These are phyloP conservation scores for Dianthus caryophyllus DNA, from an alignment of 148 eudicot genomes.

Conservation along the genomic window DNA sequence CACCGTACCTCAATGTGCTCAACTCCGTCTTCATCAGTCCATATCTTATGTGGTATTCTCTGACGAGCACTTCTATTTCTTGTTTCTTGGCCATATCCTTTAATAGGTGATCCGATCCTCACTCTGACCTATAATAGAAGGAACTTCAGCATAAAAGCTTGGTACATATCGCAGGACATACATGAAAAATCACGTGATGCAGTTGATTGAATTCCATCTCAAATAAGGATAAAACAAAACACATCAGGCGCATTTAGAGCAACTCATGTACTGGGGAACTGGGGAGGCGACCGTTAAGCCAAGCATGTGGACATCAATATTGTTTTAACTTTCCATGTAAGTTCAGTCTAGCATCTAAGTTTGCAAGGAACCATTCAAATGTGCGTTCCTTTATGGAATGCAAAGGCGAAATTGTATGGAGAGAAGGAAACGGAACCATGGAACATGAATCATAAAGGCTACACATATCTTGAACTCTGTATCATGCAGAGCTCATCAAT, in stretches of 20 bases:
- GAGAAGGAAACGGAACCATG: background rate
- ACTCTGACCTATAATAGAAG: conserved; percentile 50
- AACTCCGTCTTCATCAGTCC: conserved; percentile 80
- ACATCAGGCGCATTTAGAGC: too few relatives aligned
- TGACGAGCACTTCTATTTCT: conserved; percentile 92
- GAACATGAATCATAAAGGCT: background rate
- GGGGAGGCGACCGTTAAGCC: background rate
- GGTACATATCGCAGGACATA: too few relatives aligned
- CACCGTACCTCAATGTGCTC: conserved; percentile 74
- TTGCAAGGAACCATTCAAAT: background rate
- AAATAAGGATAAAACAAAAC: background rate
- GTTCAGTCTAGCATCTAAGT: background rate
- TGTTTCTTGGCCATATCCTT: conserved; percentile 85
- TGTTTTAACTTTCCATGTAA: background rate
- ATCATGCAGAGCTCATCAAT: background rate
- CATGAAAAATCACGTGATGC: background rate
- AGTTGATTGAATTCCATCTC: background rate
- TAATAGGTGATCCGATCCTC: conserved; percentile 80
- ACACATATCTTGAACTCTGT: background rate
- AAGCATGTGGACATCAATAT: background rate
- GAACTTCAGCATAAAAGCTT: background rate
- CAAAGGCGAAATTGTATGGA: background rate
- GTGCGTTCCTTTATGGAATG: background rate
- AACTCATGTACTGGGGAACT: background rate
- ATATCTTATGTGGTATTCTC: conserved; percentile 58